phyloP scores from a whole-genome alignment of 768 basidiomycete genomes.

The Chalciporus piperatus region DNA sequence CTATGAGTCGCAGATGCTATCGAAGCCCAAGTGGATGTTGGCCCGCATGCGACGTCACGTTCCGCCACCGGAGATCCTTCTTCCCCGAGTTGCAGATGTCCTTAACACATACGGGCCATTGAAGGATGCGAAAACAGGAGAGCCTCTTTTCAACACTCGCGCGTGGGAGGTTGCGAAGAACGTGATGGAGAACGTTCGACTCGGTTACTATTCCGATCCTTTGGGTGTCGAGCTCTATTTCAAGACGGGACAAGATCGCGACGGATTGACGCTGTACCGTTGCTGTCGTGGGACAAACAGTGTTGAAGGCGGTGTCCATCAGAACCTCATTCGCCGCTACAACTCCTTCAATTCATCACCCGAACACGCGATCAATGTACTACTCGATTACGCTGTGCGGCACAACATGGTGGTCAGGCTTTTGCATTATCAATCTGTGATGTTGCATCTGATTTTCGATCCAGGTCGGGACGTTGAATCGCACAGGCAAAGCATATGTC shows the following conservation, averaged over 20 bases:
- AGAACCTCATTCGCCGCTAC: conserved; percentile 20
- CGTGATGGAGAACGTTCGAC: no score
- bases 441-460: neutral
- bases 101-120: conserved; percentile 35
- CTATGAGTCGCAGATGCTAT: conserved; percentile 7
- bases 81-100: conserved; percentile 23
- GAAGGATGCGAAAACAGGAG: conserved; percentile 28
- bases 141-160: conserved; percentile 29
- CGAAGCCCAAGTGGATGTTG: conserved; percentile 25
- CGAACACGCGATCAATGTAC: conserved; percentile 18
- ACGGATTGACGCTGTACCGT: conserved; percentile 15
- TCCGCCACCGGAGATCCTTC: conserved; percentile 32
- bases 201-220: conserved; percentile 7
- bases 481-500: conserved; percentile 19
- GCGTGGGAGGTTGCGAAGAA: no score
- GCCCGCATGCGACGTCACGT: conserved; percentile 26
- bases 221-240: conserved; percentile 28
- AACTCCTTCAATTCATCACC: conserved; percentile 18
- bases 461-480: conserved; percentile 26
- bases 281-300: conserved; percentile 31
- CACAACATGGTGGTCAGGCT: conserved; percentile 28
- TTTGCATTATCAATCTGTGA: neutral
- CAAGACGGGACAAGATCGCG: conserved; percentile 3
- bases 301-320: conserved; percentile 37
- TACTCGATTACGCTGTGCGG: conserved; percentile 19